Percentiles rank a stretch among this genome's conserved stretches.
These are phyloP conservation scores for Brasenia schreberi DNA, from an alignment of 164 flowering plant species.

Conservation along the genomic window DNA sequence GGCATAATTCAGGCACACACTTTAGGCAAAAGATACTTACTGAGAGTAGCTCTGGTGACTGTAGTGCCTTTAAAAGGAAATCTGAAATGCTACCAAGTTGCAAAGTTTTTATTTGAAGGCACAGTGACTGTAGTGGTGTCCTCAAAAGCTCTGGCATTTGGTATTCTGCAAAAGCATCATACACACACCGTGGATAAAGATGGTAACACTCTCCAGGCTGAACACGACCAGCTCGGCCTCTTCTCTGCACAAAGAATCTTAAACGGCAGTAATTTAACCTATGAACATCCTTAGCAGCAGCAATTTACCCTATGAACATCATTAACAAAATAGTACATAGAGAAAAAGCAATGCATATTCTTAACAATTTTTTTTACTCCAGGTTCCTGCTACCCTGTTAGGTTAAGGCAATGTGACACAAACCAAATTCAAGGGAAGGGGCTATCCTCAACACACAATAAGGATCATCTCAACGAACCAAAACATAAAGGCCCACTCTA, in stretches of 20 bases:
- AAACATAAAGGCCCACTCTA: too few relatives aligned
- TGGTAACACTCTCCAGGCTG: constrained; percentile 94
- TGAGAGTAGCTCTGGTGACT: constrained; percentile 76
- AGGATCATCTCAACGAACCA: too few relatives aligned
- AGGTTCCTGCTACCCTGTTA: too few relatives aligned
- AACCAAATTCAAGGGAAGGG: too few relatives aligned
- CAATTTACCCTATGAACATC: not conserved
- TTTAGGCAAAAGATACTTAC: constrained; percentile 17
- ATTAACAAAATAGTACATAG: not conserved
- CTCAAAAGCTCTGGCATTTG: constrained; percentile 92
- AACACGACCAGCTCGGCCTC: constrained; percentile 99
- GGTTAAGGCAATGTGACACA: too few relatives aligned
- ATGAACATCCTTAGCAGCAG: too few relatives aligned
- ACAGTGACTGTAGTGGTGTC: constrained; percentile 93
- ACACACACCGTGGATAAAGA: constrained; percentile 89
- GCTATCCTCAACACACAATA: too few relatives aligned
- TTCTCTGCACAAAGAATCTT: constrained; percentile 37
- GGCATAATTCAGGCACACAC: not conserved
- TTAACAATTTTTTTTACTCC: too few relatives aligned
- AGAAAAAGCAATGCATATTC: not conserved
- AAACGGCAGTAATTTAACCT: not conserved
- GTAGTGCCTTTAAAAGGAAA: constrained; percentile 79
- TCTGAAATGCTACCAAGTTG: constrained; percentile 90
- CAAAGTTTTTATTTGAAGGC: constrained; percentile 87
- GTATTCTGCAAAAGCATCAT: constrained; percentile 81